phyloP scores from a whole-genome alignment of 331 rosid genomes.

The Malus hybrid region DNA sequence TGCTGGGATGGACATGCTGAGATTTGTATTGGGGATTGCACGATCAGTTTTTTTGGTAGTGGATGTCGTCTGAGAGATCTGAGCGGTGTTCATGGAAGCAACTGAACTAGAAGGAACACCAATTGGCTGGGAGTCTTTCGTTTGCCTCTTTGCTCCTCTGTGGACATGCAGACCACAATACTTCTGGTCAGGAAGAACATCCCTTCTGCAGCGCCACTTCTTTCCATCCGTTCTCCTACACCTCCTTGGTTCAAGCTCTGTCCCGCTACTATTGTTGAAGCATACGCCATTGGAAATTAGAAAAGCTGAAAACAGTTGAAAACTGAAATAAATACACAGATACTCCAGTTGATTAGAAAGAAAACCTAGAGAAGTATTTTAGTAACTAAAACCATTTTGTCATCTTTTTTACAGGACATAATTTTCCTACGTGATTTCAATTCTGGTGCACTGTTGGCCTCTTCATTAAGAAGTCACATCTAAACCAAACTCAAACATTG shows the following conservation, averaged over 20 bases:
- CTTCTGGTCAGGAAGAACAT: conserved; percentile 51
- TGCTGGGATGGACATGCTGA: conserved; percentile 52
- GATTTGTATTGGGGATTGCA: conserved; percentile 46
- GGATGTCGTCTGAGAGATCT: conserved; percentile 10
- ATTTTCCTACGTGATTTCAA: background rate
- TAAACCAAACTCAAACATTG: too few relatives aligned
- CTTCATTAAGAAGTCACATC: background rate
- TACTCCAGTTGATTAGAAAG: background rate
- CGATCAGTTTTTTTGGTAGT: conserved; percentile 8
- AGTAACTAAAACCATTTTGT: background rate
- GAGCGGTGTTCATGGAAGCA: conserved; percentile 13
- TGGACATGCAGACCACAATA: conserved; percentile 71
- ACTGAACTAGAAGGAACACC: conserved; percentile 17
- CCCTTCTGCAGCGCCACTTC: conserved; percentile 78
- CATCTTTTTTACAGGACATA: background rate
- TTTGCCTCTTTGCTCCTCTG: conserved; percentile 66
- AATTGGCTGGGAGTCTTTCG: conserved; percentile 11
- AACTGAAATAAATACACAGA: background rate
- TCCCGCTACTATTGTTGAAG: conserved; percentile 16
- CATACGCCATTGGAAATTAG: conserved; percentile 31
- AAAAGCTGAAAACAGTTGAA: conserved; percentile 29
- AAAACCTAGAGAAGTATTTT: background rate
- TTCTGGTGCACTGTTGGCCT: background rate
- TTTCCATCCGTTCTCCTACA: conserved; percentile 90
- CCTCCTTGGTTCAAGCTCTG: conserved; percentile 50